phyloP scores from a whole-genome alignment of 176 grass and related monocot species.

The Pontederia paniculata region DNA sequence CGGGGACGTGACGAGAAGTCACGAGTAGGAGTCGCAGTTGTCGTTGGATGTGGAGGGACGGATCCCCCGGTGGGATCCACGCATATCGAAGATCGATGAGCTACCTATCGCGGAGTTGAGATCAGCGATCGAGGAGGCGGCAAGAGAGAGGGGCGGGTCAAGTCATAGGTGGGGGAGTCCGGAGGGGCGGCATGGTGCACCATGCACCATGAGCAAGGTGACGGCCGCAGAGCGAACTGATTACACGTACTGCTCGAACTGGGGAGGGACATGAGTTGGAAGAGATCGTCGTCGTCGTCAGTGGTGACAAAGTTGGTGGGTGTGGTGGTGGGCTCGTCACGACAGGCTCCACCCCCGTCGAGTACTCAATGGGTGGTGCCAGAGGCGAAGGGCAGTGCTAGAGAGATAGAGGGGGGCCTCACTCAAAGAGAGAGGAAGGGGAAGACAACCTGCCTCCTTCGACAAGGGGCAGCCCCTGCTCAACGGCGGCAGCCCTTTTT shows the following conservation, averaged over 20 bases:
- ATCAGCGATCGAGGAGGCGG: conserved; percentile 12
- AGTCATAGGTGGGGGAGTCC: neutral
- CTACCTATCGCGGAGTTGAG: neutral
- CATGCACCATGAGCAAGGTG: too few relatives aligned
- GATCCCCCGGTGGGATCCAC: neutral
- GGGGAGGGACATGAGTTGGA: conserved; percentile 28
- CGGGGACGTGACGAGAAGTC: conserved; percentile 5
- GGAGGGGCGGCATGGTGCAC: neutral
- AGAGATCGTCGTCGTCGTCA: conserved; percentile 35
- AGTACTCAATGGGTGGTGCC: conserved; percentile 5
- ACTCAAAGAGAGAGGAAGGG: too few relatives aligned
- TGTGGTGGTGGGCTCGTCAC: neutral
- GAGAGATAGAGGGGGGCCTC: conserved; percentile 35
- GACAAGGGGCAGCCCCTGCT: too few relatives aligned
- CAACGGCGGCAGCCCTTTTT: too few relatives aligned
- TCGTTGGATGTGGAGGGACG: neutral
- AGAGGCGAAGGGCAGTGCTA: conserved; percentile 9
- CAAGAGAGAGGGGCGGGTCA: neutral
- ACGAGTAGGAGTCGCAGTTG: conserved; percentile 5
- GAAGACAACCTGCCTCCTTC: too few relatives aligned
- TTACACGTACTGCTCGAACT: too few relatives aligned
- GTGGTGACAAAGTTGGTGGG: conserved; percentile 18
- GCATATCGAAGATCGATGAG: neutral
- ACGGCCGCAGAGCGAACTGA: too few relatives aligned
- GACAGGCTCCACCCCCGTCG: conserved; percentile 6